Evolutionary conservation across 352 stramenopile genomes (phyloP), one percentile per base, ranked within the genome.

Genomic region (Phytophthora cryptogea): DNA sequence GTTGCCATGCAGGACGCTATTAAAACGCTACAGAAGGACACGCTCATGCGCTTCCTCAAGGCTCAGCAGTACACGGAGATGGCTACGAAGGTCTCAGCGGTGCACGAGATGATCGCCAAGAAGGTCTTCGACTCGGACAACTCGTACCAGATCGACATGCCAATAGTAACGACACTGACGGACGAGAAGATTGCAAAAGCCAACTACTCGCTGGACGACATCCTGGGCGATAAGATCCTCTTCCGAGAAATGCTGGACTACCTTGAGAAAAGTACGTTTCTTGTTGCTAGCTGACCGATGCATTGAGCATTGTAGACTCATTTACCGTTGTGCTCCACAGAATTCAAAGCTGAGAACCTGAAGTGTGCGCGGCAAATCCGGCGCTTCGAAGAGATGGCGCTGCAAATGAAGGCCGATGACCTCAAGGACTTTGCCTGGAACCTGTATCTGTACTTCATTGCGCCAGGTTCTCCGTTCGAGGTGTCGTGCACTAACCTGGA

Each of bases 221-320:
- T 92, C 58, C 72, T 92, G 41, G 63, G 65, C 40, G 84, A 94
- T 70, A 89, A 88, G 67, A 89, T 92, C 46, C 64, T 92, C 10
- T 94, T 94, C 59, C 70, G 64, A 36, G 84, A 94, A 62, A 90
- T 94, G 80, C 80, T 92, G 55, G 80, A 90, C 54, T 94, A 91
- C 67, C 76, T 94, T 43, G 81, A 92, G 53, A 94, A 94, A 47
- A 91, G 84, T 94, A 54, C 45, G 79, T 76, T 42, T 41, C 20
- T 4, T 20, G 0, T 26, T 49, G 10, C 16, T 31, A 8, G n/a
- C 13, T 17, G 46, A 11, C 2, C 32, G 32, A 26, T 8, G 14
- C n/a, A 3, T 7, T 32, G 14, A 5, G 28, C 28, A 13, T 17
- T 14, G 5, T 27, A 27, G 7, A 47, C 47, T 59, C 16, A 62